Evolutionary conservation across 441 rosid genomes (phyloP).

Genomic region (Croton laevigatus): DNA sequence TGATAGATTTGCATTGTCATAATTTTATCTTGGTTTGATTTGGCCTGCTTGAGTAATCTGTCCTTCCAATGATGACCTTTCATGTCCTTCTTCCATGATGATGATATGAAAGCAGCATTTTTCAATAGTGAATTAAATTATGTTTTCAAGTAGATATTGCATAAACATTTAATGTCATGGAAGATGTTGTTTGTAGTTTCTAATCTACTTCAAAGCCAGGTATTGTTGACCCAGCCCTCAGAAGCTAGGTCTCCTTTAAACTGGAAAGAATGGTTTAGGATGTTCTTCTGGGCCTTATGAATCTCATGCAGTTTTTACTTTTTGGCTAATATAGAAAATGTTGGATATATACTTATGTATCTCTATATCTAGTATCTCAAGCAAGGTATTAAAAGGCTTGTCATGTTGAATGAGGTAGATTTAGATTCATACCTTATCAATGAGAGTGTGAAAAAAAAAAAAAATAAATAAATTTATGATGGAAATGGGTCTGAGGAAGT

Average conservation of each 20-base stretch:
- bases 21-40: neutral
- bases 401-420: neutral
- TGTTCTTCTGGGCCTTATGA: neutral
- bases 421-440: neutral
- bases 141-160: neutral
- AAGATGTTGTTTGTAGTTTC: neutral
- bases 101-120: neutral
- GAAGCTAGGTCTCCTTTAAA: neutral
- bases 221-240: constrained; percentile 1
- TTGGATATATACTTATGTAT: neutral
- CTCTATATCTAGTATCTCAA: neutral
- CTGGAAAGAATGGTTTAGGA: neutral
- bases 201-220: neutral
- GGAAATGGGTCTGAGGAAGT: neutral
- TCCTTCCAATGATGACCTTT: neutral
- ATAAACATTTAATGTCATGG: neutral
- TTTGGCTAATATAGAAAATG: neutral
- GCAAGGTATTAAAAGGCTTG: neutral
- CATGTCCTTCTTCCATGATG: neutral
- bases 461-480: neutral
- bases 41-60: neutral
- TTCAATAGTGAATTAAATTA: neutral
- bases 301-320: neutral
- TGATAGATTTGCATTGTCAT: neutral
- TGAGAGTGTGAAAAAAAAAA: neutral